Percentiles rank a stretch among this genome's conserved stretches.
phyloP scores from a whole-genome alignment of 2,329 filamentous ascomycete genomes.

The Colletotrichum godetiae region DNA sequence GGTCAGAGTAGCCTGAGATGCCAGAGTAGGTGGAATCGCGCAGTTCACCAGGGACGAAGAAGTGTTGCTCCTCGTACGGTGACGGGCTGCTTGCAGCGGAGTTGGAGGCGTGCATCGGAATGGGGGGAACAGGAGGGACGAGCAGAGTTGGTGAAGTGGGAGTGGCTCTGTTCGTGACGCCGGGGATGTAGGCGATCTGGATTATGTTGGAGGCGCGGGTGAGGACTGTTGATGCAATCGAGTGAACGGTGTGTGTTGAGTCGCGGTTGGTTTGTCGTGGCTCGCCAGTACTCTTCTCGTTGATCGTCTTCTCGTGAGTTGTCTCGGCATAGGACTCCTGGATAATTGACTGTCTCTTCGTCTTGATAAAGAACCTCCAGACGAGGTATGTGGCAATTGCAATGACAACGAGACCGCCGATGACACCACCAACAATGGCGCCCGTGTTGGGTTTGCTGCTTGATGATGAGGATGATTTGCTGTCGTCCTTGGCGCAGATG shows the following conservation, averaged over 20 bases:
- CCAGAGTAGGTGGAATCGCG: slow-evolving; percentile 92
- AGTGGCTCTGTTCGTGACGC: slow-evolving; percentile 91
- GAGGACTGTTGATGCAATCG: slow-evolving; percentile 93
- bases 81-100: slow-evolving; percentile 60
- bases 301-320: slow-evolving; percentile 66
- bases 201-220: slow-evolving; percentile 99
- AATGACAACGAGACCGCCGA: slow-evolving; percentile 84
- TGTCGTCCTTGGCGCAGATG: slow-evolving; percentile 54
- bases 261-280: slow-evolving; percentile 69
- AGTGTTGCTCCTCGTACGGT: slow-evolving; percentile 82
- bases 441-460: slow-evolving; percentile 72
- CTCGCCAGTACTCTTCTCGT: slow-evolving; percentile 64
- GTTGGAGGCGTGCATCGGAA: slow-evolving; percentile 76
- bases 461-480: slow-evolving; percentile 33
- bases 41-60: slow-evolving; percentile 91
- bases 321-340: slow-evolving; percentile 68
- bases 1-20: slow-evolving; percentile 72
- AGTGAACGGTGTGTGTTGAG: slow-evolving; percentile 87
- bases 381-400: slow-evolving; percentile 82
- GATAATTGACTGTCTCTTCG: slow-evolving; percentile 72
- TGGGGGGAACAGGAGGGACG: slow-evolving; percentile 92
- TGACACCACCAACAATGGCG: slow-evolving; percentile 90
- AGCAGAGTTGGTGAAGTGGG: slow-evolving; percentile 84
- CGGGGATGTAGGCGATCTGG: slow-evolving; percentile 98
- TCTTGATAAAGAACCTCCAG: slow-evolving; percentile 90